A percentile compares a stretch with the other conserved stretches of the same genome.
phyloP scores from a whole-genome alignment of 257 asterid species.

The Jacaranda copaia region DNA sequence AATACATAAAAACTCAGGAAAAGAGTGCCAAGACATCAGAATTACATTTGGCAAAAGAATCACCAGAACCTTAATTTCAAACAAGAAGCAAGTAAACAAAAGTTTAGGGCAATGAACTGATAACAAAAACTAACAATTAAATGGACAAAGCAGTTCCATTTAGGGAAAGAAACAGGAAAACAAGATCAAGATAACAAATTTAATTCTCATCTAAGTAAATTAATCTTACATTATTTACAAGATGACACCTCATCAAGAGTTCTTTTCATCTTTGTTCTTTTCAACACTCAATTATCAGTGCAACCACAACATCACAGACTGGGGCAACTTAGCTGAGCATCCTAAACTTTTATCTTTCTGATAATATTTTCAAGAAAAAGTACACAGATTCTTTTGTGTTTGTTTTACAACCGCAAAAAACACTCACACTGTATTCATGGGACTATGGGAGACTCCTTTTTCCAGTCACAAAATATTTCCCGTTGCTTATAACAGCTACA shows the following conservation, averaged over 20 bases:
- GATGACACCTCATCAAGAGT: slow-evolving; percentile 33
- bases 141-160: slow-evolving; percentile 26
- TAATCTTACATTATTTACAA: slow-evolving; percentile 38
- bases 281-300: slow-evolving; percentile 27
- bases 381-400: background rate
- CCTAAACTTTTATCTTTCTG: slow-evolving; percentile 14
- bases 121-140: background rate
- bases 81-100: background rate
- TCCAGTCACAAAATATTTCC: slow-evolving; percentile 23
- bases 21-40: background rate
- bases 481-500: slow-evolving; percentile 26
- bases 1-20: background rate
- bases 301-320: slow-evolving; percentile 10
- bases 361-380: slow-evolving; percentile 17
- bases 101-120: slow-evolving; percentile 1
- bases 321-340: slow-evolving; percentile 4
- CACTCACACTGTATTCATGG: slow-evolving; percentile 4
- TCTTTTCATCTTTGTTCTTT: slow-evolving; percentile 32
- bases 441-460: slow-evolving; percentile 26
- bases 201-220: slow-evolving; percentile 15
- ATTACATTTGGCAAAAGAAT: background rate
- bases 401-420: background rate
- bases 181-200: slow-evolving; percentile 18
- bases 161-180: slow-evolving; percentile 3
- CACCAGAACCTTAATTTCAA: background rate